Conservation (phyloP, 106 monocot genomes). For the Amphibolis antarctica region DNA sequence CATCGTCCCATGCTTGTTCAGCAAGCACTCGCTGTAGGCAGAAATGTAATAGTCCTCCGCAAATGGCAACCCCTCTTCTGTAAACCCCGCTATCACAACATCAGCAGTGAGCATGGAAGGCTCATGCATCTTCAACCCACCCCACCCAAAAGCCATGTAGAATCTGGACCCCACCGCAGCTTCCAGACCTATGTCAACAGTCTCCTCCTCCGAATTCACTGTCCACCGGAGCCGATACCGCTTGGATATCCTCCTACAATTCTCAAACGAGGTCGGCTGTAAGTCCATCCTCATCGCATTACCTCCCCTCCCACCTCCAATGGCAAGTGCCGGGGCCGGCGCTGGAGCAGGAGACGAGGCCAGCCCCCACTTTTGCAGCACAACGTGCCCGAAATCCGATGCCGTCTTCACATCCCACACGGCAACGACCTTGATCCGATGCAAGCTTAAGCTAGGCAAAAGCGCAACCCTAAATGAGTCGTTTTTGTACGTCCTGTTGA, state of each 20-base stretch:
- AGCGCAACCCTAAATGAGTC: slow-evolving; percentile 38
- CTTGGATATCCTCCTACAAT: slow-evolving; percentile 44
- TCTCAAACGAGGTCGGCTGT: slow-evolving; percentile 67
- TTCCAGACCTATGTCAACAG: slow-evolving; percentile 66
- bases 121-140: slow-evolving; percentile 19
- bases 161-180: slow-evolving; percentile 49
- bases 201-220: slow-evolving; percentile 23
- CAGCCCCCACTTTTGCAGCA: slow-evolving; percentile 14
- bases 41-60: slow-evolving; percentile 88
- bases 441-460: slow-evolving; percentile 32
- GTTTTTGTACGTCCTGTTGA: slow-evolving; percentile 51
- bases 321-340: background rate
- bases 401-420: slow-evolving; percentile 63
- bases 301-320: background rate
- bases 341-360: slow-evolving; percentile 2
- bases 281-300: background rate
- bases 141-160: slow-evolving; percentile 99
- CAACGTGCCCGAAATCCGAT: slow-evolving; percentile 70
- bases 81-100: slow-evolving; percentile 58
- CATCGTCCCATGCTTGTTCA: slow-evolving; percentile 58
- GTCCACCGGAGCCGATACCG: slow-evolving; percentile 66
- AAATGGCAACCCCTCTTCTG: slow-evolving; percentile 65
- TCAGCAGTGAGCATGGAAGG: slow-evolving; percentile 72
- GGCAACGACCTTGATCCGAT: slow-evolving; percentile 44
- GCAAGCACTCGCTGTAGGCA: slow-evolving; percentile 52